Conservation (phyloP, 2,329 filamentous ascomycete genomes). For the Aspergillus proliferans region DNA sequence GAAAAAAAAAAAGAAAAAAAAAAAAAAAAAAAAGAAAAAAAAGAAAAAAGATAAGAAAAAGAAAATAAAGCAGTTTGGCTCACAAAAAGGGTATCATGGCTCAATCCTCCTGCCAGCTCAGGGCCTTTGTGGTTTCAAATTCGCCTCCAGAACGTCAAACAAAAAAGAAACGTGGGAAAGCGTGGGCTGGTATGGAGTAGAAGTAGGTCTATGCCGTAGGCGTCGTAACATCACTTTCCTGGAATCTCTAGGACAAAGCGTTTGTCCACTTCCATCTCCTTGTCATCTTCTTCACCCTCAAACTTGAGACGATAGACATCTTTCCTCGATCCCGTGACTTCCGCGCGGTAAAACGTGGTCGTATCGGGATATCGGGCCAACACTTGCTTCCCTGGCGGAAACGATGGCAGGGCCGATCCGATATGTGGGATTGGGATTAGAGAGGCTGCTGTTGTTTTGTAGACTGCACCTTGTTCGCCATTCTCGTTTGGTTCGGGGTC, state of each 20-base stretch:
- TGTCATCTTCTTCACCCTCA: constrained; percentile 69
- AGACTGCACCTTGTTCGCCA: constrained; percentile 55
- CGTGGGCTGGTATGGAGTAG: not conserved
- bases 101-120: not conserved
- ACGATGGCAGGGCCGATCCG: constrained; percentile 56
- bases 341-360: constrained; percentile 78
- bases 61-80: not conserved
- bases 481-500: constrained; percentile 70
- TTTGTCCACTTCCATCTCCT: constrained; percentile 67
- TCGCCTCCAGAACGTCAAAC: too few relatives aligned
- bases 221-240: constrained; percentile 29
- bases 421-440: constrained; percentile 69
- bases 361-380: constrained; percentile 76
- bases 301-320: constrained; percentile 58
- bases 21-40: not conserved
- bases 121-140: too few relatives aligned
- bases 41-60: not conserved
- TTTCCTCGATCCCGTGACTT: constrained; percentile 64
- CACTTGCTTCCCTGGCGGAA: constrained; percentile 61
- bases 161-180: not conserved
- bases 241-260: constrained; percentile 72
- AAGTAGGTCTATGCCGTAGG: not conserved
- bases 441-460: constrained; percentile 64
- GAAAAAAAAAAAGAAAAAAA: not conserved
- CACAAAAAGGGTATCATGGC: not conserved